phyloP scores from a whole-genome alignment of 83 land plant genomes.

The Picea engelmannii region DNA sequence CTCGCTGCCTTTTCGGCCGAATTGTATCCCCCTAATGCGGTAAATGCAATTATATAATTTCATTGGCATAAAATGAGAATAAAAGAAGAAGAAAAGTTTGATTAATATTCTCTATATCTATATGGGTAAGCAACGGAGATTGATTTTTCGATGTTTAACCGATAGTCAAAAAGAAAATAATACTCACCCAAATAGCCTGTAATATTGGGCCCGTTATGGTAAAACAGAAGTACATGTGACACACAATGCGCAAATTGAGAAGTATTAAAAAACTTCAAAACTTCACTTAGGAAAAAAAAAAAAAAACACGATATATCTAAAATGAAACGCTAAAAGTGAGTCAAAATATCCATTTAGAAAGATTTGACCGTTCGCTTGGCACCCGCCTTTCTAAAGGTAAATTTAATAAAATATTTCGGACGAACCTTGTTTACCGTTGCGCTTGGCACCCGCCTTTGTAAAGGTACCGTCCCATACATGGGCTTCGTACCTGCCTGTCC shows the following conservation, averaged over 20 bases:
- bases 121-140: background rate
- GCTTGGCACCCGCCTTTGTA: background rate
- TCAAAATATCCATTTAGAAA: too few relatives aligned
- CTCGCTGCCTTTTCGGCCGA: constrained; percentile 2
- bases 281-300: background rate
- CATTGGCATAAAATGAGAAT: background rate
- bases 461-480: constrained; percentile 34
- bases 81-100: too few relatives aligned
- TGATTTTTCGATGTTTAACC: background rate
- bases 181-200: constrained; percentile 13
- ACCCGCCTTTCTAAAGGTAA: background rate
- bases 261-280: background rate
- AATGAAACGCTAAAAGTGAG: too few relatives aligned
- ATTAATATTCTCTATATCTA: background rate
- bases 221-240: background rate
- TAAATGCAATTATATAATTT: background rate
- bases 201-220: background rate
- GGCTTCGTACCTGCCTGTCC: constrained; percentile 15
- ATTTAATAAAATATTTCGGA: background rate
- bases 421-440: background rate
- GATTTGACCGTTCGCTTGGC: background rate
- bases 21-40: background rate
- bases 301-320: too few relatives aligned
- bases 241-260: background rate
- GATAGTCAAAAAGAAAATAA: background rate